phyloP scores from a whole-genome alignment of 148 eudicot species.

The Cornus florida region DNA sequence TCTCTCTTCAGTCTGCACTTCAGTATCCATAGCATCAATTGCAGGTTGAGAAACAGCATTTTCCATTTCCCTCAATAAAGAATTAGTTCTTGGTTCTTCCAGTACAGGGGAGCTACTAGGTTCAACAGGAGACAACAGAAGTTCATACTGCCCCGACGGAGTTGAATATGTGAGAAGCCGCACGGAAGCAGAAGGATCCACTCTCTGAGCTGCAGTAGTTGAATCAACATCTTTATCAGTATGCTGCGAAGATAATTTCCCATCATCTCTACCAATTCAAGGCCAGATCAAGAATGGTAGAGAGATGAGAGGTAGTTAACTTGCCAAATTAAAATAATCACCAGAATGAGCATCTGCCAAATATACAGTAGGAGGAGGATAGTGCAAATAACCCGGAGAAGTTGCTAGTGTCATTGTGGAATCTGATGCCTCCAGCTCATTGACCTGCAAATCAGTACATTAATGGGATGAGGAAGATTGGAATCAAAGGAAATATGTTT shows the following conservation, averaged over 20 bases:
- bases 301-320: slow-evolving; percentile 60
- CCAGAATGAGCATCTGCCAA: slow-evolving; percentile 63
- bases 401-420: slow-evolving; percentile 89
- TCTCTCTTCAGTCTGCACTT: slow-evolving; percentile 64
- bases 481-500: background rate
- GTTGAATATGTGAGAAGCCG: slow-evolving; percentile 92
- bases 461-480: background rate
- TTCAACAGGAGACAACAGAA: slow-evolving; percentile 76
- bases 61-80: slow-evolving; percentile 45
- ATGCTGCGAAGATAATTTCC: slow-evolving; percentile 47
- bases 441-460: slow-evolving; percentile 58
- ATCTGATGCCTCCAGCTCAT: slow-evolving; percentile 92
- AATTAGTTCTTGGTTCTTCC: slow-evolving; percentile 46
- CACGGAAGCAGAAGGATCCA: slow-evolving; percentile 69
- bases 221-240: slow-evolving; percentile 42
- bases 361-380: slow-evolving; percentile 94
- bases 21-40: slow-evolving; percentile 68
- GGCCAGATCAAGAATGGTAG: slow-evolving; percentile 73
- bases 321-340: slow-evolving; percentile 51
- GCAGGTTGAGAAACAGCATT: slow-evolving; percentile 36
- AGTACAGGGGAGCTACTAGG: slow-evolving; percentile 39
- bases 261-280: slow-evolving; percentile 54
- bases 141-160: slow-evolving; percentile 93
- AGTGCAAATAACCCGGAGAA: slow-evolving; percentile 79
- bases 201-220: slow-evolving; percentile 48